Evolutionary conservation across 371 early-diverging fungal genomes (phyloP), one percentile per base, ranked within the genome.

Genomic region (Apophysomyces variabilis): DNA sequence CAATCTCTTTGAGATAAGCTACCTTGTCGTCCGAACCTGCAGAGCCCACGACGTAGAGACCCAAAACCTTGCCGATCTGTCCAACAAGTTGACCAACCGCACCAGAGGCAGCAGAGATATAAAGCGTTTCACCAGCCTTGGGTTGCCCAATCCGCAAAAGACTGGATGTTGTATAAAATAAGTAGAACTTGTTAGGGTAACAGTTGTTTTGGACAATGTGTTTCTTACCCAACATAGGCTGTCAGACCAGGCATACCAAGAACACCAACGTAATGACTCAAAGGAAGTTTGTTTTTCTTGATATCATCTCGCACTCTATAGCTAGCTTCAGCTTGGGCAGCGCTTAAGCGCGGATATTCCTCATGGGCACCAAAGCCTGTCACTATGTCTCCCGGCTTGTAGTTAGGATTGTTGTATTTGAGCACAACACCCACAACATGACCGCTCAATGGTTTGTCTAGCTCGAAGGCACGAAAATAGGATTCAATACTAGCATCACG

Each of bases 1-100:
- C 89, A 35, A 83, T 78, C 11, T 84, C 79, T 69, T 80, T 84
- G 57, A 93, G 82, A 66, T 80, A 87, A 26, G 76, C 82, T 16
- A 90, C 89, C 76, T 95, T 95, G 13, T 91, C 93, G 59, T 93
- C 91, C 3, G 87, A 80, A 0, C 93, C 92, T 6, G 93, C 93
- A 4, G 85, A 85, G 26, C 93, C 94, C 43, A 93, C 85, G n/a
- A 95, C 94, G n/a, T 74, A 78, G 37, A 86, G 73, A 8, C 92
- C 92, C 12, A 80, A 69, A 18, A 78, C 82, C 71, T 92, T 92
- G 66, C 87, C 92, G 26, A 95, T 77, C 72, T 93, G 90, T 32
- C 81, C 85, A 2, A 83, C 87, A 14, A 86, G 66, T 66, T 86
- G 86, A 41, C 88, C 88, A 7, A 85, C 87, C 13, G 84, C 87